Percentiles rank a stretch among this genome's conserved stretches.
Evolutionary conservation across 345 rosid species (phyloP).

Genomic region (Raphanus sativus): DNA sequence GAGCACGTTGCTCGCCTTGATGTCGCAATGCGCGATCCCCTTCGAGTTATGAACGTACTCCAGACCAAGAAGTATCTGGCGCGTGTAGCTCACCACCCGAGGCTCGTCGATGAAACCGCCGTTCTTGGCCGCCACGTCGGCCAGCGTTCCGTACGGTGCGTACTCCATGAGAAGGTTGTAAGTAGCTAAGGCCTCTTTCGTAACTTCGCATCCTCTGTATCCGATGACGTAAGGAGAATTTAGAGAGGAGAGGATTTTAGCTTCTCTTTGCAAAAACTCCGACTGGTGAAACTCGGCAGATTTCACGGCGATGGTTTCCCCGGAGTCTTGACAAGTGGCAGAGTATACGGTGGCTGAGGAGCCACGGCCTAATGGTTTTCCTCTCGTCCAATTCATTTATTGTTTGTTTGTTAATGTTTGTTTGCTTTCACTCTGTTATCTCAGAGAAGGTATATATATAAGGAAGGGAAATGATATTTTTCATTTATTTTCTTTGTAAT

Average conservation of each 20-base stretch:
- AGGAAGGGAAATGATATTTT: background rate
- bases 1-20: slow-evolving; percentile 66
- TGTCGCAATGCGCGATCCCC: slow-evolving; percentile 71
- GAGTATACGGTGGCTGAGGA: slow-evolving; percentile 71
- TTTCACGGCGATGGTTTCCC: slow-evolving; percentile 62
- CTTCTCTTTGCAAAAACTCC: slow-evolving; percentile 54
- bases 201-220: slow-evolving; percentile 60
- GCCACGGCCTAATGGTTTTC: slow-evolving; percentile 61
- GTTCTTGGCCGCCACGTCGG: slow-evolving; percentile 36
- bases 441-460: slow-evolving; percentile 19
- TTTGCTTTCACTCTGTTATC: slow-evolving; percentile 26
- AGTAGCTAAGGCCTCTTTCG: slow-evolving; percentile 38
- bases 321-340: slow-evolving; percentile 46
- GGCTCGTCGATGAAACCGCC: slow-evolving; percentile 51
- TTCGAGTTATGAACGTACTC: slow-evolving; percentile 54
- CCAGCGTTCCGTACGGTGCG: slow-evolving; percentile 54
- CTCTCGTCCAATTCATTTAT: slow-evolving; percentile 75
- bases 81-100: slow-evolving; percentile 44
- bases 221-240: slow-evolving; percentile 51
- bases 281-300: slow-evolving; percentile 49
- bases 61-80: slow-evolving; percentile 58
- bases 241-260: slow-evolving; percentile 47
- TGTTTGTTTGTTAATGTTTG: slow-evolving; percentile 5
- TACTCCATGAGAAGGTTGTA: slow-evolving; percentile 74
- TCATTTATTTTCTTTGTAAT: background rate